Base-by-base conservation (phyloP, 176 grass and related monocot species). In the Aegilops umbellulata region DNA sequence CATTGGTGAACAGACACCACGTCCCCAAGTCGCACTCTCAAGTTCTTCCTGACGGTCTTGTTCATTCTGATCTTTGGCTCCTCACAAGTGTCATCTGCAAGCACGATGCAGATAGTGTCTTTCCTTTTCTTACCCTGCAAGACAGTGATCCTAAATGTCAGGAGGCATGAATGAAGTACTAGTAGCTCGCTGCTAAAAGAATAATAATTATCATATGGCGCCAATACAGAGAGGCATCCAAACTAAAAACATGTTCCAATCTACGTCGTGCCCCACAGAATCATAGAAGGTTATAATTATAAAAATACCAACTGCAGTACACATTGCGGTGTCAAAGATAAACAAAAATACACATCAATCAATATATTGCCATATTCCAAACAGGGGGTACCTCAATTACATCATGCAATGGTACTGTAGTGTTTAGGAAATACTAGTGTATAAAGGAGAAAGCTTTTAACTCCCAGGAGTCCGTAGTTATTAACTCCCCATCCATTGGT, bases 11-110 rank as follows among this genome's bases (percentile, higher is more conserved):
- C 90, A 17, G 95, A 95, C 31, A 98, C 46, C 0, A 98, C 85
- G 39, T 98, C 93, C 10, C 91, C 90, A n/a, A 98, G 85, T 11
- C 92, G 72, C 15, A 94, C 90, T 32, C 95, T 86, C 60, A 94
- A 53, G 66, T 93, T 97, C 74, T 74, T 82, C 86, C 95, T 89
- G 7, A 98, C 86, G 12, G 93, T 88, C 75, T 92, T 95, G 81
- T 98, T 98, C 90, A 98, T 94, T 46, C 93, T 87, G 38, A 98
- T 46, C 78, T 95, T 97, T 32, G 90, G 67, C 69, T 94, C 95
- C 29, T 97, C 95, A 10, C 92, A 97, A 0, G 87, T 88, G 2
- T 97, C 95, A 76, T 97, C 92, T 13, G 90, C 86, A 27, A 97
- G 90, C 19, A 89, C 90, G 30, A 93, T 97, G 84, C 92, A 97